Percentiles rank a stretch among this genome's conserved stretches.
Evolutionary conservation across 345 rosid species (phyloP).

Genomic region (Geranium rotundifolium): DNA sequence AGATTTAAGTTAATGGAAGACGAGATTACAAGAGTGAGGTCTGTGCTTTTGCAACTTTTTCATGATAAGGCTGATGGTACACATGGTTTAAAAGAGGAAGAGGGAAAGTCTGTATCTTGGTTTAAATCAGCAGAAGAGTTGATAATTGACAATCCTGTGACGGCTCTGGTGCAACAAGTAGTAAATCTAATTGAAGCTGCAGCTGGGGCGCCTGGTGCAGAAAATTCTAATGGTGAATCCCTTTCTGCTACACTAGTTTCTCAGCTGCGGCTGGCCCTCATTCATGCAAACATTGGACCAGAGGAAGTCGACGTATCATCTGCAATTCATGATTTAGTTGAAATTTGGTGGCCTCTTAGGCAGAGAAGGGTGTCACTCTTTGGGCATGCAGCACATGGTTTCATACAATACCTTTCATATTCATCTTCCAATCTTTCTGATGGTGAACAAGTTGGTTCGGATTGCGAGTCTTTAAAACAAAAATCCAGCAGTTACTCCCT

Average conservation of each 20-base stretch:
- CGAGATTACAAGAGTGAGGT: slow-evolving; percentile 44
- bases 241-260: slow-evolving; percentile 58
- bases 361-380: slow-evolving; percentile 73
- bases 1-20: slow-evolving; percentile 58
- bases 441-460: slow-evolving; percentile 37
- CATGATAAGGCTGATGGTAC: slow-evolving; percentile 18
- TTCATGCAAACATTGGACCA: slow-evolving; percentile 21
- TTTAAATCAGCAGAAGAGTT: slow-evolving; percentile 25
- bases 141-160: slow-evolving; percentile 18
- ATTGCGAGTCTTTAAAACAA: slow-evolving; percentile 41
- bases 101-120: slow-evolving; percentile 16
- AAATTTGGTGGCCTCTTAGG: slow-evolving; percentile 76
- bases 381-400: slow-evolving; percentile 77
- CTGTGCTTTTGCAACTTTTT: slow-evolving; percentile 30
- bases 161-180: slow-evolving; percentile 41
- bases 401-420: slow-evolving; percentile 56
- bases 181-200: slow-evolving; percentile 54
- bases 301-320: slow-evolving; percentile 32
- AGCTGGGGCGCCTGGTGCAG: slow-evolving; percentile 61
- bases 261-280: slow-evolving; percentile 35
- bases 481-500: slow-evolving; percentile 49
- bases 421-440: slow-evolving; percentile 42
- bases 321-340: slow-evolving; percentile 48
- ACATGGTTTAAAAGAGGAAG: slow-evolving; percentile 16
- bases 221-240: slow-evolving; percentile 37